Evolutionary conservation across 495 filamentous ascomycete species (phyloP).

Genomic region (Xylaria intraflava): DNA sequence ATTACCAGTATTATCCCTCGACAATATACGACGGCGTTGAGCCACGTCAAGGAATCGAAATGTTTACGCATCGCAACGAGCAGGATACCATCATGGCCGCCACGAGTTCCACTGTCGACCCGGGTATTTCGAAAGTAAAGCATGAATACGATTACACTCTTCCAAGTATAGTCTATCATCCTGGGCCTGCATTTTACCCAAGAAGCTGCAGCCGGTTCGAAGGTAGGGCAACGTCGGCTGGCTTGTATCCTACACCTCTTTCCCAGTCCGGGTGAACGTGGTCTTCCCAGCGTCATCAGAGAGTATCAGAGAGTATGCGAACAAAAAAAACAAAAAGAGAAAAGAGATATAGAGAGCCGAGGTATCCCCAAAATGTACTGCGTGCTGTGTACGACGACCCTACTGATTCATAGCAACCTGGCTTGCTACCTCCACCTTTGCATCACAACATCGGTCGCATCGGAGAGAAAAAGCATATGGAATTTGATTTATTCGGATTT

Average conservation of each 20-base stretch:
- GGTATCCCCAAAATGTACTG: slow-evolving; percentile 3
- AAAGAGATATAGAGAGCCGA: slow-evolving; percentile 4
- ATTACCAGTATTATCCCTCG: slow-evolving; percentile 42
- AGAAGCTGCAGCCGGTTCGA: slow-evolving; percentile 38
- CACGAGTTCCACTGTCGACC: slow-evolving; percentile 14
- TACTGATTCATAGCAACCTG: slow-evolving; percentile 8
- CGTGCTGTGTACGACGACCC: slow-evolving; percentile 11
- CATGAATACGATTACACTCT: slow-evolving; percentile 36
- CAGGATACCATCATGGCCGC: slow-evolving; percentile 24
- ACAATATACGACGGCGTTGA: slow-evolving; percentile 39
- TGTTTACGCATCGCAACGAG: slow-evolving; percentile 36
- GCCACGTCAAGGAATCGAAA: slow-evolving; percentile 35
- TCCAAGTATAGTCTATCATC: slow-evolving; percentile 36
- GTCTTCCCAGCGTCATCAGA: background rate
- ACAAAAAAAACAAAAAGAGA: no score
- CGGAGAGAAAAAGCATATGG: slow-evolving; percentile 25
- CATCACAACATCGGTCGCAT: slow-evolving; percentile 16
- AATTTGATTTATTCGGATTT: slow-evolving; percentile 17
- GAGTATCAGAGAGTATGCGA: no score
- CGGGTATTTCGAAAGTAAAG: slow-evolving; percentile 33
- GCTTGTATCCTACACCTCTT: slow-evolving; percentile 40
- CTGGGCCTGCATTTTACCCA: slow-evolving; percentile 28
- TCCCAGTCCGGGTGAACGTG: slow-evolving; percentile 23
- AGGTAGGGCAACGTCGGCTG: slow-evolving; percentile 36
- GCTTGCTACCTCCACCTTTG: slow-evolving; percentile 9